Conservation (phyloP, 2,329 filamentous ascomycete species). For the Aureobasidium sp. region DNA sequence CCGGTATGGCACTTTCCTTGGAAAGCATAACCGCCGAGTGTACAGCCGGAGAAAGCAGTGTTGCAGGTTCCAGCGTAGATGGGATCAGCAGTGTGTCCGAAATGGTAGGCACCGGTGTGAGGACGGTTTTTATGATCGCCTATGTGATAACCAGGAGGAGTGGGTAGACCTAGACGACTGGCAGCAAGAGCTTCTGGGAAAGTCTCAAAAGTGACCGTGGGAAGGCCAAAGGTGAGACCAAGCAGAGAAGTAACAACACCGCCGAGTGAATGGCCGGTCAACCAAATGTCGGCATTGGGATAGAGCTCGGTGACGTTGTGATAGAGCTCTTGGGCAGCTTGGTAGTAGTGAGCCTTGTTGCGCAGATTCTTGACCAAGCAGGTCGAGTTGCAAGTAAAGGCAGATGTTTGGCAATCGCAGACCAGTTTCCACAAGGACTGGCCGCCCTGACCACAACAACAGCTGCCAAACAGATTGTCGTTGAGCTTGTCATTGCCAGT, state of each 20-base stretch:
- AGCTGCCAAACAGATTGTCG: constrained; percentile 96
- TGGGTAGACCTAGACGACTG: constrained; percentile 73
- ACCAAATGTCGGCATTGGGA: constrained; percentile 76
- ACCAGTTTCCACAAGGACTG: constrained; percentile 86
- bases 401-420: constrained; percentile 82
- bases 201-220: constrained; percentile 87
- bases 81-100: constrained; percentile 92
- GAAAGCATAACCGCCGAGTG: constrained; percentile 86
- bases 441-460: constrained; percentile 91
- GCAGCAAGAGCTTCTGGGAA: constrained; percentile 86
- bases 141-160: constrained; percentile 71
- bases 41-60: constrained; percentile 79
- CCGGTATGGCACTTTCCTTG: constrained; percentile 91
- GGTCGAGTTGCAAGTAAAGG: constrained; percentile 87
- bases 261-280: constrained; percentile 86
- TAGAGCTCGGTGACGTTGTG: constrained; percentile 87
- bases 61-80: constrained; percentile 93
- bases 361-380: constrained; percentile 70
- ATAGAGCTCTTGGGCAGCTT: constrained; percentile 80
- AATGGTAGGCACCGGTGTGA: constrained; percentile 76
- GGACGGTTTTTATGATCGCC: constrained; percentile 62
- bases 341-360: constrained; percentile 86
- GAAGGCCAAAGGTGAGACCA: constrained; percentile 82
- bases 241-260: constrained; percentile 84
- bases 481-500: constrained; percentile 97